Evolutionary conservation across 1,284 basidiomycete genomes (phyloP), one percentile per base, ranked within the genome.

Genomic region (Fistulinella cinereoalba): DNA sequence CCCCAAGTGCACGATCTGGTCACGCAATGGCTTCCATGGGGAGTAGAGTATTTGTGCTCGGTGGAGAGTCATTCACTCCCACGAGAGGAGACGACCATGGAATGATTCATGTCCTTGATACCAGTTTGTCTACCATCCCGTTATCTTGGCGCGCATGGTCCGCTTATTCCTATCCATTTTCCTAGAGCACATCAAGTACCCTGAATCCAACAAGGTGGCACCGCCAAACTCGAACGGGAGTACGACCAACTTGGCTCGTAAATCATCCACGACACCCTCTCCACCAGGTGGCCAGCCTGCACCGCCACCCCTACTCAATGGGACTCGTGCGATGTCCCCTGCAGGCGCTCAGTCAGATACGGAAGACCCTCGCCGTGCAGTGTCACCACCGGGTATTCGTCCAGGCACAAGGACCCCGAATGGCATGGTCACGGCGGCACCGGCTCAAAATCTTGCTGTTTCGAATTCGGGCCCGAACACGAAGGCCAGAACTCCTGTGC

Each of bases 21-120:
- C 96, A 99, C 69, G 89, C 92, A 18, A 94, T 98, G 89, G 90
- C 95, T 6, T 85, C 89, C 11, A 87, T 87, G 62, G 90, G 92
- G 43, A 81, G 87, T 43, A 85, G 88, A 60, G 88, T 99, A 10
- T 90, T 92, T 56, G 93, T 98, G 2, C 79, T 98, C 11, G 96
- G 96, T 34, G 96, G 97, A 27, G 97, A 99, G 69, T 92, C 92
- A 4, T 88, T 89, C 59, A 81, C 85, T 9, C 78, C 80, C 5
- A 67, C 76, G 27, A 86, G 82, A 62, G 74, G 79, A 10, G 94
- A 97, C 50, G 94, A 98, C 67, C 84, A 90, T 12, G 79, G 79
- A 18, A 66, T 89, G 42, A 79, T 97, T 27, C 91, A 98, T 64
- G 85, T 98, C 41, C 76, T 98, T 51, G 95, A 97, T 68, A 96